Evolutionary conservation across 768 basidiomycete species (phyloP).

Genomic region (Pleurotus sapidus): DNA sequence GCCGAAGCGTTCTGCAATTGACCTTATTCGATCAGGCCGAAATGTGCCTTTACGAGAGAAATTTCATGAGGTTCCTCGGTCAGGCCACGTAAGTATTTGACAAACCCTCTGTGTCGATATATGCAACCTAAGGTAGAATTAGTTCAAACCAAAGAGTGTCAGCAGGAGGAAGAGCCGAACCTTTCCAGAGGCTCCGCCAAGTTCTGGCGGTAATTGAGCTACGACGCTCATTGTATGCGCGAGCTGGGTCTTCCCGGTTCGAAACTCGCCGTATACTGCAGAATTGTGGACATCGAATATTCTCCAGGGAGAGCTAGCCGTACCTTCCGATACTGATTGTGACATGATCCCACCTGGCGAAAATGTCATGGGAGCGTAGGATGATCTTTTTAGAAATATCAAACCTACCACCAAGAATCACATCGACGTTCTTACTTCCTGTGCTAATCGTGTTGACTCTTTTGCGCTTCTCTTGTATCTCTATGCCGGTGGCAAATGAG

Average conservation of each 20-base stretch:
- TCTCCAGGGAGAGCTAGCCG: neutral
- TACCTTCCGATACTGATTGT: constrained; percentile 92
- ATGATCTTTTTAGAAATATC: neutral
- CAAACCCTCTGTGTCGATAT: constrained; percentile 83
- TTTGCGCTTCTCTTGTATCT: constrained; percentile 84
- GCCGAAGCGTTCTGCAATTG: constrained; percentile 91
- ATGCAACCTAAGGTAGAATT: constrained; percentile 61
- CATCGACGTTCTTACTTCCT: constrained; percentile 89
- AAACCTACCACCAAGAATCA: constrained; percentile 75
- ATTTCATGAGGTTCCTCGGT: constrained; percentile 7
- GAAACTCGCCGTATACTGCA: constrained; percentile 91
- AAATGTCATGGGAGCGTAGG: neutral
- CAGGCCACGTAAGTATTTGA: neutral
- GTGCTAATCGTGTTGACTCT: constrained; percentile 84
- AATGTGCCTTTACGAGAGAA: constrained; percentile 65
- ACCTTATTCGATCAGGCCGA: constrained; percentile 87
- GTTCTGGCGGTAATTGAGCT: constrained; percentile 82
- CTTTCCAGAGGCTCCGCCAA: constrained; percentile 91
- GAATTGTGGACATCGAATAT: neutral
- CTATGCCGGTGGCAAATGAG: constrained; percentile 87
- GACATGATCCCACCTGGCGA: constrained; percentile 80
- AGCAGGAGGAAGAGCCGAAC: constrained; percentile 26
- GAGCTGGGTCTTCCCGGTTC: constrained; percentile 94
- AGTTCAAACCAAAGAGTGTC: neutral
- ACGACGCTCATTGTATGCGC: constrained; percentile 95